phyloP scores from a whole-genome alignment of 169 alveolate genomes.

The Plasmodium malariae region DNA sequence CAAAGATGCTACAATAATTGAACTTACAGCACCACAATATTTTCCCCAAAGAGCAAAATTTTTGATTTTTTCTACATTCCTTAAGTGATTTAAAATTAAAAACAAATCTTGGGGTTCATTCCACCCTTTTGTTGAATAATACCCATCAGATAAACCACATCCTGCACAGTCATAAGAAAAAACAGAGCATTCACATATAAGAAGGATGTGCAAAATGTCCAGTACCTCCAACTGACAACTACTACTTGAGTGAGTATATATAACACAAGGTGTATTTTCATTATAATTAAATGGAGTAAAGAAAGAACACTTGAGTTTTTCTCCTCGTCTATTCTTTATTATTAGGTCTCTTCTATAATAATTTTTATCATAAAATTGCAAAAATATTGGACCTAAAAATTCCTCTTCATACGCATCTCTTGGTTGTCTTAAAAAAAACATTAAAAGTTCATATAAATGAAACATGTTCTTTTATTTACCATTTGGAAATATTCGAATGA shows the following conservation, averaged over 20 bases:
- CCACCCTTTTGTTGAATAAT: slow-evolving; percentile 70
- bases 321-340: slow-evolving; percentile 74
- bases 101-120: slow-evolving; percentile 69
- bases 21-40: slow-evolving; percentile 69
- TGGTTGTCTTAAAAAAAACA: slow-evolving; percentile 76
- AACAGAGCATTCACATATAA: slow-evolving; percentile 60
- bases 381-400: slow-evolving; percentile 72
- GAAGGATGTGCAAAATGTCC: slow-evolving; percentile 56
- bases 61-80: slow-evolving; percentile 67
- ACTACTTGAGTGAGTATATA: slow-evolving; percentile 64
- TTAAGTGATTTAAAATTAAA: slow-evolving; percentile 40
- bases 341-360: slow-evolving; percentile 62
- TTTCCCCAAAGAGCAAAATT: slow-evolving; percentile 73
- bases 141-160: slow-evolving; percentile 74
- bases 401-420: slow-evolving; percentile 70
- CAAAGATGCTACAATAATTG: slow-evolving; percentile 56
- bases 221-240: slow-evolving; percentile 70
- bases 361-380: slow-evolving; percentile 65
- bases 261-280: slow-evolving; percentile 77
- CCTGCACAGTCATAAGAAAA: slow-evolving; percentile 76
- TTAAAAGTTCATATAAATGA: slow-evolving; percentile 61
- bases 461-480: slow-evolving; percentile 36
- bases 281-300: slow-evolving; percentile 70
- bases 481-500: not conserved
- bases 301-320: slow-evolving; percentile 46